Evolutionary conservation across 75 land plant genomes (phyloP), one percentile per base, ranked within the genome.

Genomic region (Cunninghamia lanceolata): DNA sequence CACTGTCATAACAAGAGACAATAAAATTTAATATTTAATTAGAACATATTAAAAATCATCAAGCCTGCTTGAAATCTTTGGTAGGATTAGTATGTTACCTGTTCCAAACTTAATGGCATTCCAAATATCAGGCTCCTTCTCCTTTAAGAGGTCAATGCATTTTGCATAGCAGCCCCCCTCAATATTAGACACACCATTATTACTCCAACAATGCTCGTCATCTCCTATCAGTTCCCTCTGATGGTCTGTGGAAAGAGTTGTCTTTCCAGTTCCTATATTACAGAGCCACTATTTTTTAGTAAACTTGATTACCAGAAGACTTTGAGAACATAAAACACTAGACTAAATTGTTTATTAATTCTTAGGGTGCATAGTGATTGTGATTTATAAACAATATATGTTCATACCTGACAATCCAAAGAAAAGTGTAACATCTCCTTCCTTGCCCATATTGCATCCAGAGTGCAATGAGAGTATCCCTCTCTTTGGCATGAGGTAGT

Each of bases 131-230:
- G 89, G 88, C 32, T 88, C 89, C 87, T 88, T 88, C 83, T 88
- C 89, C 19, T 82, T 56, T 30, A 88, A 87, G 10, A 88, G 76
- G 32, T 88, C 89, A 32, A 88, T 86, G 85, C 89, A 88, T 56
- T 88, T 88, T 43, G 89, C 89, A 86, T 88, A 88, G 66, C 89
- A 88, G 2, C 89, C 89, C 9, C 89, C 89, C 34, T 88, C 89
- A 42, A 88, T 88, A n/a, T 88, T 88, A 25, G 89, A 88, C 15
- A 88, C 88, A 1, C 89, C 89, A 80, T 88, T 88, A 56, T 88
- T 52, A 59, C 89, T 86, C 89, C 89, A 88, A 83, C 89, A 88
- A 79, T 88, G 89, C 83, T 88, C 89, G 32, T 88, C 89, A 35
- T 88, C 89, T 30, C 89, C 89, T n/a, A 88, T 88, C 8, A 88